phyloP scores from a whole-genome alignment of 2,329 filamentous ascomycete species.

The Tolypocladium amazonense region DNA sequence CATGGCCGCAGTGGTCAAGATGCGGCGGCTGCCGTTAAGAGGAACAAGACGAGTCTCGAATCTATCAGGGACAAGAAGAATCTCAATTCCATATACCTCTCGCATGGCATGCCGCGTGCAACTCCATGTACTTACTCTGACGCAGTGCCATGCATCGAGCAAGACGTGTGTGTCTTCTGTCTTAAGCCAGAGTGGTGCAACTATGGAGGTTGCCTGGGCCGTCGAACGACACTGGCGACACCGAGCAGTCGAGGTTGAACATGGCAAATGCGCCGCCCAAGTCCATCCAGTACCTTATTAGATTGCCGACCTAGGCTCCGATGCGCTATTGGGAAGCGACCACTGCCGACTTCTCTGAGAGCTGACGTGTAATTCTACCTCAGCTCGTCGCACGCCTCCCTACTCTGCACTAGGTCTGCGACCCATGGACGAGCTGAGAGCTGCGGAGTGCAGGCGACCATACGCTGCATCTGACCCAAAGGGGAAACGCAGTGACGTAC shows the following conservation, averaged over 20 bases:
- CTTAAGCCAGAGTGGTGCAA: neutral
- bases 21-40: neutral
- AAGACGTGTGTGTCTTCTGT: neutral
- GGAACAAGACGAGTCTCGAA: neutral
- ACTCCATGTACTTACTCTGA: neutral
- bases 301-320: neutral
- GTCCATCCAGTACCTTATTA: neutral
- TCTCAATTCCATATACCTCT: neutral
- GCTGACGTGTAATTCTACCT: neutral
- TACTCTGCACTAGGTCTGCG: neutral
- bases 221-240: neutral
- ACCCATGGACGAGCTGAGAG: neutral
- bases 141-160: neutral
- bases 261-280: neutral
- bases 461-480: neutral
- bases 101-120: neutral
- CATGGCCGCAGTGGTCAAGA: neutral
- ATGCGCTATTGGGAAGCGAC: neutral
- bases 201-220: neutral
- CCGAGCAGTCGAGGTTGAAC: neutral
- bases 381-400: neutral
- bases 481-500: neutral
- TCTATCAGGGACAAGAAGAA: neutral
- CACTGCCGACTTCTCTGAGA: neutral
- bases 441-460: neutral